Evolutionary conservation across 305 asterid species (phyloP).

Genomic region (Fraxinus albicans): DNA sequence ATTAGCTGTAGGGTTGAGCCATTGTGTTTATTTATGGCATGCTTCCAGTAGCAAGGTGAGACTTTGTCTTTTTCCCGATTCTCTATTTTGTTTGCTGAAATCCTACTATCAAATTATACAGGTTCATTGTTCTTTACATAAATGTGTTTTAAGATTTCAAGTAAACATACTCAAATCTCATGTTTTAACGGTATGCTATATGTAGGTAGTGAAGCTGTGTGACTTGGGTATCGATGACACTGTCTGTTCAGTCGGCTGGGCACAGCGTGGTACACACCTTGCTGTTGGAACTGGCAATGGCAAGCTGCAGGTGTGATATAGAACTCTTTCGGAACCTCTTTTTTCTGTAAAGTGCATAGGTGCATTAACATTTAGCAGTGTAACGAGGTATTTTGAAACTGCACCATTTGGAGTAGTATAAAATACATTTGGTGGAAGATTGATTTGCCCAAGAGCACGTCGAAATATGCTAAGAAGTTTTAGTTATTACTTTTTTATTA

Average conservation of each 20-base stretch:
- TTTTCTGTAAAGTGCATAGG: neutral
- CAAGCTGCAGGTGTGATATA: conserved; percentile 44
- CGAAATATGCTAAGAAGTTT: neutral
- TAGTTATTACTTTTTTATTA: neutral
- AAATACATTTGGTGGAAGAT: neutral
- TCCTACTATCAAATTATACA: neutral
- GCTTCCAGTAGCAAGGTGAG: conserved; percentile 63
- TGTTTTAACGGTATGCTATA: conserved; percentile 8
- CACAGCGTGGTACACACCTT: conserved; percentile 57
- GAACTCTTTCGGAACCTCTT: neutral
- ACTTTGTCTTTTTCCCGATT: neutral
- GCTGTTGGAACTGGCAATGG: conserved; percentile 61
- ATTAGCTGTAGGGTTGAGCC: conserved; percentile 57
- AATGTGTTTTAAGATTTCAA: neutral
- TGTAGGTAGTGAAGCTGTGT: conserved; percentile 58
- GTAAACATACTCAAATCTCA: neutral
- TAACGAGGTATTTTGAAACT: neutral
- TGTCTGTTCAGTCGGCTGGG: conserved; percentile 62
- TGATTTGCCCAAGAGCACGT: neutral
- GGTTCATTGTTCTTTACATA: neutral
- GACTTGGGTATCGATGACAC: conserved; percentile 56
- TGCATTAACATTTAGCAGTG: neutral
- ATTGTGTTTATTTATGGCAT: conserved; percentile 59
- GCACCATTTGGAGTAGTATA: neutral
- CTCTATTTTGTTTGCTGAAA: neutral